Base-by-base conservation (phyloP, 495 filamentous ascomycete genomes). In the Trichocladium antarcticum region DNA sequence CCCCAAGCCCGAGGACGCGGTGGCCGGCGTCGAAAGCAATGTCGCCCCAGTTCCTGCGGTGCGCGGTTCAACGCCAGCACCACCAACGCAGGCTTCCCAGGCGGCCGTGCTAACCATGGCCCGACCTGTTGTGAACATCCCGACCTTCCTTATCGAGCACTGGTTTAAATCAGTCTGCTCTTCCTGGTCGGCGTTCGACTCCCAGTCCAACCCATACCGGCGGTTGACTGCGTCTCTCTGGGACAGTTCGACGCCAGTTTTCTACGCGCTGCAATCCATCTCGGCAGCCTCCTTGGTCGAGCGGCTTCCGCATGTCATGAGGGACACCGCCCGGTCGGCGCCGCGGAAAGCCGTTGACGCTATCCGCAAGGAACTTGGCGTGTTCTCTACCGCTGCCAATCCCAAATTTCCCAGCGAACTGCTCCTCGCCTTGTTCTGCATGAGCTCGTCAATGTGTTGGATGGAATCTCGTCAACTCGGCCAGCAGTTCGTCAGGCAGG, bases 361-460 rank as follows among this genome's bases (percentile, higher is more conserved):
- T 15, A 65, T 65, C 38, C 39, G 42, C 17, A 53, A 59, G 22
- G 62, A 63, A 35, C 52, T 65, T 3, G 22, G 57, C 12, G 49
- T 42, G 17, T 63, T 63, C 14, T 54, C 39, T 14, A 47, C 39
- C 19, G 53, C 48, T 0, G 6, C 14, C 2, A 42, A 20, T n/a
- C 29, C 49, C 20, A 38, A 40, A 28, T 62, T 65, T 27, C 62
- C 62, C 6, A 59, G 51, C 29, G 60, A 57, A 41, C 52, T 65
- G 9, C 47, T 65, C 11, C 16, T 65, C 8, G 56, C 62, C 0
- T 42, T 65, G 11, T 65, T 65, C 42, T 65, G 62, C 48, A 62
- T 65, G 62, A 65, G 62, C 28, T 65, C 62, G 6, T 65, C 62
- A 22, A 59, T 65, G 58, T 61, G 58, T 37, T 65, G 62, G 62